A percentile compares a stretch with the other conserved stretches of the same genome.
phyloP scores from a whole-genome alignment of 2,329 filamentous ascomycete species.

The Neopestalotiopsis rosae region DNA sequence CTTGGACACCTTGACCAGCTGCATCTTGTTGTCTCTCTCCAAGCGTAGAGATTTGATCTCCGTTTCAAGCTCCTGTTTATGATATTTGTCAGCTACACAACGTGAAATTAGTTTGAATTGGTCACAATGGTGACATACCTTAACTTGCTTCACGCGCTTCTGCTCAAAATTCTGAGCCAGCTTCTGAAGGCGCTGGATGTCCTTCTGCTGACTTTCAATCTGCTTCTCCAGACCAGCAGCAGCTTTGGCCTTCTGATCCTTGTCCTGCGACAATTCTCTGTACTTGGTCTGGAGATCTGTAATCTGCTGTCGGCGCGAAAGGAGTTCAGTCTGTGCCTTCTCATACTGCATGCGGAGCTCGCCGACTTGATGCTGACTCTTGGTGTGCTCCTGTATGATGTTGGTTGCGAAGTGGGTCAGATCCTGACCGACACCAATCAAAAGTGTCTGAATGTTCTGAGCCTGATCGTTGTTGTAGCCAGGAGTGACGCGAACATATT shows the following conservation, averaged over 20 bases:
- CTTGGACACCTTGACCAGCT: slow-evolving; percentile 19
- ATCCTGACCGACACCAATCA: slow-evolving; percentile 22
- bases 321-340: slow-evolving; percentile 18
- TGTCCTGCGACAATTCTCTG: slow-evolving; percentile 3
- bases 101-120: too few relatives aligned
- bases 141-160: slow-evolving; percentile 26
- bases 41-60: slow-evolving; percentile 26
- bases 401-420: slow-evolving; percentile 18
- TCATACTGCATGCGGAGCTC: slow-evolving; percentile 19
- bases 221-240: slow-evolving; percentile 20
- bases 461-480: slow-evolving; percentile 24
- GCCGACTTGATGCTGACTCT: slow-evolving; percentile 16
- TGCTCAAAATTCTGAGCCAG: slow-evolving; percentile 29
- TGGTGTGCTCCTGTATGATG: slow-evolving; percentile 10
- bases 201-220: slow-evolving; percentile 18
- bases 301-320: slow-evolving; percentile 16
- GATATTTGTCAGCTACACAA: not conserved
- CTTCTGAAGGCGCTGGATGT: slow-evolving; percentile 25
- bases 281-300: slow-evolving; percentile 17
- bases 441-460: slow-evolving; percentile 26
- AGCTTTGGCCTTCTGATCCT: slow-evolving; percentile 18
- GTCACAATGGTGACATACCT: slow-evolving; percentile 25
- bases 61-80: slow-evolving; percentile 26
- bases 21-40: slow-evolving; percentile 16
- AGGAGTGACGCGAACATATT: slow-evolving; percentile 27